phyloP scores from a whole-genome alignment of 108 stramenopile genomes.

The Stephanodiscus minutulus region DNA sequence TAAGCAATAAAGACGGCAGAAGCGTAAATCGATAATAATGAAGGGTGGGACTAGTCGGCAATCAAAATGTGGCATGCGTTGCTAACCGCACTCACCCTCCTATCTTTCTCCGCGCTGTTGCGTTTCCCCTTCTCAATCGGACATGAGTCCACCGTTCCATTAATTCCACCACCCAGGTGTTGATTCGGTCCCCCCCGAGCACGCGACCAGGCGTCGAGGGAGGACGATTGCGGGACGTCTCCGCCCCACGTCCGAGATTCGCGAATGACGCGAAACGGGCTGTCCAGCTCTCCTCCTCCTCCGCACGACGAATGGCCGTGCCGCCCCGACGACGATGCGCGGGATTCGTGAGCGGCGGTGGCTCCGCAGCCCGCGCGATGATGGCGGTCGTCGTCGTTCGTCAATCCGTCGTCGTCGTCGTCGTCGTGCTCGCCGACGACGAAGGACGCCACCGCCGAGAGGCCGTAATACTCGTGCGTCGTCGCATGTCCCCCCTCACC shows the following conservation, averaged over 20 bases:
- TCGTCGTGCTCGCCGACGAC: constrained; percentile 1
- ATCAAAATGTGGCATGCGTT: background rate
- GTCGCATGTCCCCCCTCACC: background rate
- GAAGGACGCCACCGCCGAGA: constrained; percentile 44
- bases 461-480: constrained; percentile 29
- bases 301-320: constrained; percentile 3
- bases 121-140: background rate
- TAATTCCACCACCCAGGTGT: background rate
- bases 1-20: too few species aligned
- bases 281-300: background rate
- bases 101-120: background rate
- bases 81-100: constrained; percentile 3
- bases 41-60: background rate
- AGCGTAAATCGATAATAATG: background rate
- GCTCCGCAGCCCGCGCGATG: background rate
- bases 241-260: constrained; percentile 19
- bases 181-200: background rate
- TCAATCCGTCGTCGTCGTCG: too few species aligned
- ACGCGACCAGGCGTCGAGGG: constrained; percentile 16
- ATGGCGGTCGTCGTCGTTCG: background rate
- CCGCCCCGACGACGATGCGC: constrained; percentile 1
- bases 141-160: background rate
- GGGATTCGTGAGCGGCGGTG: constrained; percentile 1
- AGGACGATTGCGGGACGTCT: constrained; percentile 4
- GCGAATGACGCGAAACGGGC: constrained; percentile 19